Base-by-base conservation (phyloP, 257 asterid genomes). In the Solanum chaucha region DNA sequence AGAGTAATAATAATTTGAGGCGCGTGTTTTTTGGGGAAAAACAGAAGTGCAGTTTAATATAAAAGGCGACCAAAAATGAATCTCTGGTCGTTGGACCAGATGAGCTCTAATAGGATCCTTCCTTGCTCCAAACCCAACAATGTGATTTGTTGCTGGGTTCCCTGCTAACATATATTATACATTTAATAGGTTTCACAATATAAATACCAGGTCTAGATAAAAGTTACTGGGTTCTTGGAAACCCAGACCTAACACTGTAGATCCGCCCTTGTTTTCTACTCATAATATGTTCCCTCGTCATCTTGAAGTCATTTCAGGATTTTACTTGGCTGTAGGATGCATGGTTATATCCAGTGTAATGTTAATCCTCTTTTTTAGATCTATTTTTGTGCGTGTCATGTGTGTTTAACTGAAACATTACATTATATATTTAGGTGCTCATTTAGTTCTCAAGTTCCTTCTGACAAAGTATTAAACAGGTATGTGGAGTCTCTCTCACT, bases 401-500 rank as follows among this genome's bases (percentile, higher is more conserved):
- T 71, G 30, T 22, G 19, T 46, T 46, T 58, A n/a, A 24, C 64
- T 44, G 71, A 22, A 86, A 64, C 5, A 22, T 17, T 26, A 26
- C 38, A 24, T 78, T 78, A 24, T 78, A 78, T 41, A 35, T 26
- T 74, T 41, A 13, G 61, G 14, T 77, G 61, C 61, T 41, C 55
- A 26, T 86, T 67, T 38, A 19, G 28, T 70, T 48, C 22, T 71
- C 32, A 40, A 46, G 84, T 26, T 48, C 85, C 8, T 10, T 10
- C 70, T 82, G 28, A 74, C 84, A 19, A 64, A 86, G 85, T 86
- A 34, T 87, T 30, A 44, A 81, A 78, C 95, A 95, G 98, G 98
- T 95, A 8, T 96, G 98, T 84, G 98, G 93, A 80, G 46, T 94
- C 36, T 86, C 91, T 59, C 94, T 96, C n/a, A 88, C 93, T 5